Base-by-base conservation (phyloP, 2,329 filamentous ascomycete species). In the Sporothrix curviconia region DNA sequence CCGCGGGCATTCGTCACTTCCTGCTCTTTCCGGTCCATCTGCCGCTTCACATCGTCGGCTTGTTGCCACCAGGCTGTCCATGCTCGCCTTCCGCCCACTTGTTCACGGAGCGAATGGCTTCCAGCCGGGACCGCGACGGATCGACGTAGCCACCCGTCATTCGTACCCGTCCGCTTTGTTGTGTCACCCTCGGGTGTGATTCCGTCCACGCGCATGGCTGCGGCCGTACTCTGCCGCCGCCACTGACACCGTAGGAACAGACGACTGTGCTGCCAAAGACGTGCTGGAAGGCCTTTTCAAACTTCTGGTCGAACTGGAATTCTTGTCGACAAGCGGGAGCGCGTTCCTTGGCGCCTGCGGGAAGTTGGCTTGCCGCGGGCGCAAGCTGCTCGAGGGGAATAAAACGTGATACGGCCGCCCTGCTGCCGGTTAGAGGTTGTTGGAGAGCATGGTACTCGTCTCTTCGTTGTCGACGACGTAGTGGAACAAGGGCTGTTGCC, bases 181-280 rank as follows among this genome's bases (percentile, higher is more conserved):
- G 90, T 90, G 71, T 97, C 92, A 70, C 94, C 94, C 58, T 97
- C 92, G 3, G 90, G 88, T 0, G 94, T 99, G 63, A 99, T 96
- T 34, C 90, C 92, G 65, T 91, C 91, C 24, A 97, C 85, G 17
- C 89, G n/a, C 89, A 66, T 97, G 92, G 65, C 89, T 95, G 66
- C 92, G 84, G 22, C 94, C 90, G 69, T 96, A 96, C 67, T 96
- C 91, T n/a, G n/a, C n/a, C 12, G 88, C 84, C 49, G 92, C 94
- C 59, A 96, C 83, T 50, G 89, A 83, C 61, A 99, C 76, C 64
- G 90, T 95, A 3, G 92, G 92, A n/a, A 64, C 94, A 97, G 57
- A 99, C 87, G 54, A 99, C 90, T 0, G 90, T 94, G 71, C 90
- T 95, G 47, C 92, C 94, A 72, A 99, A 99, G 0, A 99, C 90